Evolutionary conservation across 2,329 filamentous ascomycete genomes (phyloP).

Genomic region (Plectosphaerella sp.): DNA sequence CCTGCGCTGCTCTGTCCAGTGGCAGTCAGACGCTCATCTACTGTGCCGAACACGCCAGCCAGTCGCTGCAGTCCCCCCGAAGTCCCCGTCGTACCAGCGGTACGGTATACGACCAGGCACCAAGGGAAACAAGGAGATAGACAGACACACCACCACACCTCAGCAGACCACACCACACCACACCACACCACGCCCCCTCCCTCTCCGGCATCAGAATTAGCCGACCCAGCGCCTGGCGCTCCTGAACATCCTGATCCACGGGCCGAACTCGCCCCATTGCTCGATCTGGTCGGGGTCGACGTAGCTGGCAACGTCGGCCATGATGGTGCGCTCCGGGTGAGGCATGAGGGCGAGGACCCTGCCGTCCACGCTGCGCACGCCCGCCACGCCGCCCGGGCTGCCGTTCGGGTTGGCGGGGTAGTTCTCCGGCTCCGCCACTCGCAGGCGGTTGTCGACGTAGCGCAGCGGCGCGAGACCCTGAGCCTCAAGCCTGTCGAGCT

Average conservation of each 20-base stretch:
- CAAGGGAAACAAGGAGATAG: no score
- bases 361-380: slow-evolving; percentile 71
- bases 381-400: slow-evolving; percentile 75
- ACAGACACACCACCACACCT: no score
- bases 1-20: no score
- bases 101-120: no score
- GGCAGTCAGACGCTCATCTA: no score
- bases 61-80: no score
- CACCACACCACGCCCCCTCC: no score
- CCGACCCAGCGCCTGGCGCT: slow-evolving; percentile 87
- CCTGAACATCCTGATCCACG: slow-evolving; percentile 82
- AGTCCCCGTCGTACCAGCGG: no score
- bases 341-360: slow-evolving; percentile 88
- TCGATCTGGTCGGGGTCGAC: slow-evolving; percentile 53
- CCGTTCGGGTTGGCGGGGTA: slow-evolving; percentile 92
- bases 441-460: slow-evolving; percentile 73
- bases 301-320: slow-evolving; percentile 75
- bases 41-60: no score
- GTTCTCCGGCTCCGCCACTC: slow-evolving; percentile 65
- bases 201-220: slow-evolving; percentile 19
- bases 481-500: slow-evolving; percentile 51
- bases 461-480: slow-evolving; percentile 71
- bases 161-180: no score
- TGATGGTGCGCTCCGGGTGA: slow-evolving; percentile 84
- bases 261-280: slow-evolving; percentile 76